These are phyloP conservation scores for Xylaria telfairii DNA, from an alignment of 495 filamentous ascomycete genomes.

Conservation along the genomic window DNA sequence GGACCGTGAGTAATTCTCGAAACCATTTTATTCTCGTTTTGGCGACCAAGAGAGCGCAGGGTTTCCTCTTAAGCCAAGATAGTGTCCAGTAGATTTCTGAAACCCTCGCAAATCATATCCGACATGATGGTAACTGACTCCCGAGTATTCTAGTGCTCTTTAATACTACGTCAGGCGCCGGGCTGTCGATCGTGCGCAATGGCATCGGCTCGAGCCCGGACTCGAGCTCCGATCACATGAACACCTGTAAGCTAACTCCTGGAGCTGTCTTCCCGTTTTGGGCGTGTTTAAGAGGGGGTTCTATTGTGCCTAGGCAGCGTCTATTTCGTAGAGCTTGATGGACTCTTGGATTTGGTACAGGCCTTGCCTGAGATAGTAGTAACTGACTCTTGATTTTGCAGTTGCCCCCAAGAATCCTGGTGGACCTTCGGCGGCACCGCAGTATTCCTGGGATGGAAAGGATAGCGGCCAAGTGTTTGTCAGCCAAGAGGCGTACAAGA, in stretches of 20 bases:
- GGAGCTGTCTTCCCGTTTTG: too few relatives aligned
- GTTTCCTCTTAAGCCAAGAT: too few relatives aligned
- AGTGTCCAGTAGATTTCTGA: too few relatives aligned
- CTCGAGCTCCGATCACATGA: conserved; percentile 46
- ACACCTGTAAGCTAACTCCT: conserved; percentile 2
- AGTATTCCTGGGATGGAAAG: conserved; percentile 59
- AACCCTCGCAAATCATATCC: too few relatives aligned
- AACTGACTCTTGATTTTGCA: conserved; percentile 42
- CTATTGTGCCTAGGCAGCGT: background rate
- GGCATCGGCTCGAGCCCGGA: conserved; percentile 59
- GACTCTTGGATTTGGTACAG: background rate
- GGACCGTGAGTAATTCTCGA: too few relatives aligned
- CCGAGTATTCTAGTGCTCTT: too few relatives aligned
- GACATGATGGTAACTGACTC: too few relatives aligned
- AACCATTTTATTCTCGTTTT: too few relatives aligned
- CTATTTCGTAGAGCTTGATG: background rate
- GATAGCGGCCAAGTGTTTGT: conserved; percentile 61
- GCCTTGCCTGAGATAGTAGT: background rate
- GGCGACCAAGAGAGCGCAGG: too few relatives aligned
- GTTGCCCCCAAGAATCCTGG: conserved; percentile 55
- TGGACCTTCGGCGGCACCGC: conserved; percentile 44
- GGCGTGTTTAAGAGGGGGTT: background rate
- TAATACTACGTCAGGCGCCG: conserved; percentile 56
- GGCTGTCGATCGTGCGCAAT: conserved; percentile 61
- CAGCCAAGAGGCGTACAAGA: conserved; percentile 54